Evolutionary conservation across 73 alveolate species (phyloP), one percentile per base, ranked within the genome.

Genomic region (Breviolum minutum): DNA sequence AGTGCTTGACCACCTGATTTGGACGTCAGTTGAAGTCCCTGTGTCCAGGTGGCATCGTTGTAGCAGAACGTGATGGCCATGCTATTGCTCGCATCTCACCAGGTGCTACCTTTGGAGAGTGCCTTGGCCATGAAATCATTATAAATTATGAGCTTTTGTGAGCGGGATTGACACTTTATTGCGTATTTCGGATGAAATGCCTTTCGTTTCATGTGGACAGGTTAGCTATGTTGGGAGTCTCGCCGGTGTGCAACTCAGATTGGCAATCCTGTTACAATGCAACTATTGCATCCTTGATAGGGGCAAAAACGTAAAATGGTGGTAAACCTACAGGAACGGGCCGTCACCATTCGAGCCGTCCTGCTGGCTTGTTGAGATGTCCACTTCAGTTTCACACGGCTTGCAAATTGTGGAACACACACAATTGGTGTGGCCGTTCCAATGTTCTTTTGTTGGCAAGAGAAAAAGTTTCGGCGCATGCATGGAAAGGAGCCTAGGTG

Each of bases 31-130:
- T 0, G 54, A 40, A 40, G 54, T 40, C 54, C 54, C 54, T 0
- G 66, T 14, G 63, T 8, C 13, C 40, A 88, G 95, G 95, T n/a
- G 95, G 95, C 86, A 88, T 88, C 71, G 95, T 88, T 16, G 95
- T 88, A 63, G 95, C 95, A 4, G 95, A 88, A 70, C 95, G 95
- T 60, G 74, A 71, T 29, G 86, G 86, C 86, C 81, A 76, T 54
- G 95, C 95, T 85, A 88, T 88, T 60, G 95, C 95, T 13, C 95
- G 95, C 73, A 88, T 88, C 85, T 88, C 95, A 48, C 95, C 95
- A 22, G 95, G 95, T 8, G 95, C 95, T 5, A 88, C 95, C 71
- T 88, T 88, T 40, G 95, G 95, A n/a, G 95, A 88, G 95, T 60
- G 85, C 76, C 74, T 7, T 54, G 74, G 74, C 29, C n/a, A 22